These are phyloP conservation scores for Aspergillus quadricinctus DNA, from an alignment of 2,329 filamentous ascomycete genomes.

Conservation along the genomic window DNA sequence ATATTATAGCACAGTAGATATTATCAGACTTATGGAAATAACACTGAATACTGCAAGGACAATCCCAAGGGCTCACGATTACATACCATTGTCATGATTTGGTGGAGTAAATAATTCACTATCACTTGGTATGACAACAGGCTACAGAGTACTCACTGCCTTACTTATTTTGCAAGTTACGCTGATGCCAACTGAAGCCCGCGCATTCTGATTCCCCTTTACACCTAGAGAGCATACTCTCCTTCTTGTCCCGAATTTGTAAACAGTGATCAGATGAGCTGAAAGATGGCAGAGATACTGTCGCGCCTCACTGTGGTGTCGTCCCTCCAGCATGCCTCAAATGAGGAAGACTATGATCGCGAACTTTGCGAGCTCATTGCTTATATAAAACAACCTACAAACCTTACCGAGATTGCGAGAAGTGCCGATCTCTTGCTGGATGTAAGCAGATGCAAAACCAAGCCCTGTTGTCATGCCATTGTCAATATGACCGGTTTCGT, in stretches of 20 bases:
- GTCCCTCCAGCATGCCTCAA: constrained; percentile 30
- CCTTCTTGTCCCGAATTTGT: background rate
- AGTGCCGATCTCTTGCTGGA: constrained; percentile 32
- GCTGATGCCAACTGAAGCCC: background rate
- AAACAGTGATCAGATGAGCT: background rate
- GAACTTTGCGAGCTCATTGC: constrained; percentile 38
- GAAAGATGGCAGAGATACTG: constrained; percentile 28
- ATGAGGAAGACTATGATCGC: constrained; percentile 41
- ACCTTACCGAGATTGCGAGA: constrained; percentile 25
- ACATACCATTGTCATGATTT: too few species aligned
- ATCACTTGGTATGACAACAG: too few species aligned
- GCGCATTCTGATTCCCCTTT: background rate
- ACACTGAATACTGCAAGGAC: background rate
- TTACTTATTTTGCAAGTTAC: background rate
- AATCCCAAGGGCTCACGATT: background rate
- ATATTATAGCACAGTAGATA: background rate
- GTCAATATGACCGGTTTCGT: background rate
- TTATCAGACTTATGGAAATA: background rate
- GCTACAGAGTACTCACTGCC: background rate
- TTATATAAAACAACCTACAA: constrained; percentile 32
- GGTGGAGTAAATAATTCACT: too few species aligned
- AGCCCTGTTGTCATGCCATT: background rate
- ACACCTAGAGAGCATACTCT: background rate
- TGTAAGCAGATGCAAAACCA: constrained; percentile 20
- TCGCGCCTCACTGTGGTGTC: constrained; percentile 38